phyloP scores from a whole-genome alignment of 257 asterid genomes.

The Nicotiana undulata region DNA sequence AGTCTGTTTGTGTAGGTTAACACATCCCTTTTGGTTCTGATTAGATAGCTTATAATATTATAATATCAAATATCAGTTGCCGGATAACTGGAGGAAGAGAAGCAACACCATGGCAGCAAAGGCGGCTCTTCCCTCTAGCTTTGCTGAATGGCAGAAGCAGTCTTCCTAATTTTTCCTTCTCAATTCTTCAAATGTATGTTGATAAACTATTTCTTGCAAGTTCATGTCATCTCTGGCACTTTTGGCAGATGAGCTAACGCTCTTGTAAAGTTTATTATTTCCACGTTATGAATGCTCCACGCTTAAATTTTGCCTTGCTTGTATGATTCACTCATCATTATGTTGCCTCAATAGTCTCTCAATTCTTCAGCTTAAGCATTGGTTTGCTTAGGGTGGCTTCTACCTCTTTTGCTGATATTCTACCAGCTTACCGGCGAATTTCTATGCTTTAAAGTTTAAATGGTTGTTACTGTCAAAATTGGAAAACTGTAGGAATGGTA shows the following conservation, averaged over 20 bases:
- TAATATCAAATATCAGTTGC: background rate
- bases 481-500: background rate
- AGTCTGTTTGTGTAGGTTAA: background rate
- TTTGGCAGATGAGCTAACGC: background rate
- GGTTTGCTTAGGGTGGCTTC: background rate
- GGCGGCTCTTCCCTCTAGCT: background rate
- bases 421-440: no score
- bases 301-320: background rate
- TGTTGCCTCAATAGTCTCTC: background rate
- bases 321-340: background rate
- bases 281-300: background rate
- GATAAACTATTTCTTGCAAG: background rate
- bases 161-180: background rate
- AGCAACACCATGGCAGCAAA: slow-evolving; percentile 7
- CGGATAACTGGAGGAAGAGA: background rate
- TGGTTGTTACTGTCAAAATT: background rate
- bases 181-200: background rate
- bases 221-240: background rate
- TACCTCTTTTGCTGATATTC: no score
- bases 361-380: background rate
- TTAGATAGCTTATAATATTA: background rate
- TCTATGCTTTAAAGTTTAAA: no score
- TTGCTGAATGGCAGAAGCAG: slow-evolving; percentile 4
- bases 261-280: background rate
- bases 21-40: background rate